Conservation (phyloP, 148 eudicot species). For the Rhododendron molle region DNA sequence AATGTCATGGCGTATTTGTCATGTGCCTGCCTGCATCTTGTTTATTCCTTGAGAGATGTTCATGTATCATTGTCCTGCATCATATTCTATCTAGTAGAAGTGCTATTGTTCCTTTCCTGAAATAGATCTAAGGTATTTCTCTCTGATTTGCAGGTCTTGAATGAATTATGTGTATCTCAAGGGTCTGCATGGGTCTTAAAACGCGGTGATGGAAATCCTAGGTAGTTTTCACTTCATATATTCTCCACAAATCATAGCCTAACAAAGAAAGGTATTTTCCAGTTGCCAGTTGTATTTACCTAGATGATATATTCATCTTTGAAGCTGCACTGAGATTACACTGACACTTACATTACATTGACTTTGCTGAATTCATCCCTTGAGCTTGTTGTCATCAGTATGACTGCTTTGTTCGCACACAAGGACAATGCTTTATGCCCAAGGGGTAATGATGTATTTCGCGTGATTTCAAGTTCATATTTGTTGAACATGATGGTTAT, state of each 20-base stretch:
- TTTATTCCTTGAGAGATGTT: background rate
- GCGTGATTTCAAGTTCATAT: background rate
- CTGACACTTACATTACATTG: background rate
- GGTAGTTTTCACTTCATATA: background rate
- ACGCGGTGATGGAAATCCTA: slow-evolving; percentile 50
- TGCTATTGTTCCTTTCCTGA: background rate
- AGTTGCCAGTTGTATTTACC: background rate
- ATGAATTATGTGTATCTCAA: slow-evolving; percentile 51
- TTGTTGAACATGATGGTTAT: background rate
- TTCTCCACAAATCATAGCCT: background rate
- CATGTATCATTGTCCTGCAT: background rate
- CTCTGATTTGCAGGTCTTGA: slow-evolving; percentile 42
- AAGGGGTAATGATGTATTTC: background rate
- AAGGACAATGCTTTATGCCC: background rate
- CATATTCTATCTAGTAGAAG: background rate
- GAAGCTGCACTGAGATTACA: background rate
- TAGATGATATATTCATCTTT: background rate
- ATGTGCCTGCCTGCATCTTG: background rate
- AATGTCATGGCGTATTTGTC: background rate
- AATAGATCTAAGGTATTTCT: background rate
- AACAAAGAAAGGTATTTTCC: background rate
- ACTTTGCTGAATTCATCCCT: background rate
- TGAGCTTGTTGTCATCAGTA: background rate
- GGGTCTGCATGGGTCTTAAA: slow-evolving; percentile 58
- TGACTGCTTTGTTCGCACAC: background rate